Evolutionary conservation across 2,329 filamentous ascomycete species (phyloP), one percentile per base, ranked within the genome.

Genomic region (Apiospora koreana): DNA sequence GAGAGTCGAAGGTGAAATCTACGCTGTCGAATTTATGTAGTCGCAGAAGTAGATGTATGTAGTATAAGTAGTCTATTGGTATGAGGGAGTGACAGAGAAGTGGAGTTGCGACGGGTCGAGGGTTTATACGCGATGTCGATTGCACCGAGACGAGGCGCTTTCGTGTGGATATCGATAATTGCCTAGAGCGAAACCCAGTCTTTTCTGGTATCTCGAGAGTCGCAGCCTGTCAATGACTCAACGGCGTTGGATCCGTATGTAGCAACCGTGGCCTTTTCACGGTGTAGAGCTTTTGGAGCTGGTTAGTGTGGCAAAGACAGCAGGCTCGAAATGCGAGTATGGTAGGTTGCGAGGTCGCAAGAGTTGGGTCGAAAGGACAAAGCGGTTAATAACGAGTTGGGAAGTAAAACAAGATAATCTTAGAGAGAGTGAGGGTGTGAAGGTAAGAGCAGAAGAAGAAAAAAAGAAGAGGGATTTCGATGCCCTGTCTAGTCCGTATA

Each of bases 261-360:
- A 74, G 74, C 71, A 73, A 76, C 74, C 71, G 75, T 76, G 75
- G 75, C 74, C 74, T 76, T 69, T 75, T 71, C 58, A 31, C 66
- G 69, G 62, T 68, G 68, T 31, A 62, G 54, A n/a, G 31, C 54
- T 62, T 62, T 38, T 38, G 54, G 72, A 41, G 72, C 45, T 67
- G 68, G 58, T 50, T 69, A 67, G 73, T 73, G 73, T 74, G 72
- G 73, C 72, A 43, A 73, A 72, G 9, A 18, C 9, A 38, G 54
- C 28, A 35, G 35, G n/a, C n/a, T n/a, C n/a, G 5, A 42, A 46
- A 48, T 50, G 23, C 23, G 23, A 35, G 35, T 35, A 35, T 35
- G 46, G 23, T n/a, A 16, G 25, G 48, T 18, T 31, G 38, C 65
- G 21, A 68, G 41, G 14, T 28, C 18, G 23, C 28, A 65, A 70